Evolutionary conservation across 2,329 filamentous ascomycete genomes (phyloP), one percentile per base, ranked within the genome.

Genomic region (Exophiala sp.): DNA sequence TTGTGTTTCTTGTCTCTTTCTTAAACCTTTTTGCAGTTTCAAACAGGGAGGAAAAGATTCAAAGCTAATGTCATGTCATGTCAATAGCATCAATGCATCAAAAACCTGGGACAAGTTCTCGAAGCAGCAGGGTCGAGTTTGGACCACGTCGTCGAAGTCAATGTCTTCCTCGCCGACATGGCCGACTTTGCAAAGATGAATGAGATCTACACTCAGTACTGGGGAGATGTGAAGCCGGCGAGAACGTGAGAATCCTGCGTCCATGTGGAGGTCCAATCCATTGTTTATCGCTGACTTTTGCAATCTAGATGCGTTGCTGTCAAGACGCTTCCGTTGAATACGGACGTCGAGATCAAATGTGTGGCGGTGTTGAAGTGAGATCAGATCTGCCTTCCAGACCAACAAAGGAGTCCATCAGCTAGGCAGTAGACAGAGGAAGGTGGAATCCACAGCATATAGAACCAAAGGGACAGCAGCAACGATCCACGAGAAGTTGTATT

Each of bases 181-280:
- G 71, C 76, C 43, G 72, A 85, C 62, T 86, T 85, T 62, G 74
- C 70, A 68, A 81, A 82, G 66, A 88, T 95, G 85, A 95, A 95
- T 71, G 77, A 77, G 59, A 84, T 88, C 63, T 95, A 93, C 35
- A 52, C 24, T 10, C 83, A 88, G 71, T 88, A 83, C 77, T 90
- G 63, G 65, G 64, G 65, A 1, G 66, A 65, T 53, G 55, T 66
- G 8, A 90, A 88, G 78, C 88, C 88, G 16, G 53, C 48, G 13
- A 55, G 55, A 41, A 55, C 49, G 53, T 34, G 18, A 46, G 30
- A 35, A 8, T 13, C 11, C 8, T 32, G 3, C 11, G 29, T 32
- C 11, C 29, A 9, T n/a, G 29, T 27, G 24, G 24, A 27, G 10
- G 24, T 27, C 10, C 24, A 27, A 27, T n/a, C n/a, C n/a, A 27